Conservation (phyloP, 2,329 filamentous ascomycete species). For the Aspergillus puulaauensis region DNA sequence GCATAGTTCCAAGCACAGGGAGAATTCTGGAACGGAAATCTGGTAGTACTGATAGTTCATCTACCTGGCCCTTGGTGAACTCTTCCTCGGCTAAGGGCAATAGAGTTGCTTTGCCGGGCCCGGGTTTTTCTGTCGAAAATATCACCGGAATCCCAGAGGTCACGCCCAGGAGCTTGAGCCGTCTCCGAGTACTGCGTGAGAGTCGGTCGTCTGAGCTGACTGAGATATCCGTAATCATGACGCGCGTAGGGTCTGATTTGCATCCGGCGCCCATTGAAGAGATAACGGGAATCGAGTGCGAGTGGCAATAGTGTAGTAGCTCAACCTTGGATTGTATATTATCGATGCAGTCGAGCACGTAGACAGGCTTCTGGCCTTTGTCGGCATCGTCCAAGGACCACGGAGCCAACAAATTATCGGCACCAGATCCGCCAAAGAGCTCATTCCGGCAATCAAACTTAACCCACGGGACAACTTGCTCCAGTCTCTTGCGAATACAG, state of each 20-base stretch:
- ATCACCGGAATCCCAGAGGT: constrained; percentile 85
- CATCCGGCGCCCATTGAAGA: constrained; percentile 96
- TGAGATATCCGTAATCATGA: constrained; percentile 90
- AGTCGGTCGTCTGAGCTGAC: constrained; percentile 83
- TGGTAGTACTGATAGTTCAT: constrained; percentile 82
- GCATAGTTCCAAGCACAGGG: constrained; percentile 94
- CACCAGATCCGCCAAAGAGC: constrained; percentile 71
- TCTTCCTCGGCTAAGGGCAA: constrained; percentile 86
- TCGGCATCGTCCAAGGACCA: constrained; percentile 56
- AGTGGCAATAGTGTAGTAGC: constrained; percentile 82
- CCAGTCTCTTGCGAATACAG: constrained; percentile 74
- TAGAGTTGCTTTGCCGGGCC: constrained; percentile 85
- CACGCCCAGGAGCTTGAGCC: constrained; percentile 74
- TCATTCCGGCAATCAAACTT: constrained; percentile 83
- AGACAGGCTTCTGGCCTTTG: constrained; percentile 65
- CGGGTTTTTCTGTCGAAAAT: constrained; percentile 86
- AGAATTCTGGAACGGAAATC: constrained; percentile 95
- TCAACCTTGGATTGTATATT: constrained; percentile 97
- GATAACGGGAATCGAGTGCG: constrained; percentile 75
- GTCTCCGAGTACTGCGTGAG: constrained; percentile 77
- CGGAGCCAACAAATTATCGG: constrained; percentile 64
- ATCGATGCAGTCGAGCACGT: constrained; percentile 95
- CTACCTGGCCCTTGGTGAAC: constrained; percentile 79
- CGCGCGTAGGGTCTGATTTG: constrained; percentile 80
- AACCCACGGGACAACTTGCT: constrained; percentile 89